A percentile compares a stretch with the other conserved stretches of the same genome.
phyloP scores from a whole-genome alignment of 345 rosid genomes.

The Salix koriyanagi region DNA sequence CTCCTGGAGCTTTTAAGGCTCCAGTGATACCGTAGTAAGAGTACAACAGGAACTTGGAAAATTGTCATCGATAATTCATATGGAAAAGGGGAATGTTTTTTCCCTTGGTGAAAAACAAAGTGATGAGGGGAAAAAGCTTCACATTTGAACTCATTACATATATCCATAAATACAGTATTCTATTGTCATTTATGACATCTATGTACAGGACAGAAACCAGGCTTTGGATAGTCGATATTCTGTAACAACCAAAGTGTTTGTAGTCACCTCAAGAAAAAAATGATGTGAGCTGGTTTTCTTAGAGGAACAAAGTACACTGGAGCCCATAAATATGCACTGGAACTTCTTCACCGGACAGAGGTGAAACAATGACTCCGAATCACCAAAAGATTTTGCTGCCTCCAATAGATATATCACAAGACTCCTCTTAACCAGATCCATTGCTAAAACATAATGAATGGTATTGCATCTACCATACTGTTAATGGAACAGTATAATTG shows the following conservation, averaged over 20 bases:
- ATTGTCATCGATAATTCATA: slow-evolving; percentile 2
- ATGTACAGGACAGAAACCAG: slow-evolving; percentile 40
- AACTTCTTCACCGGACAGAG: slow-evolving; percentile 29
- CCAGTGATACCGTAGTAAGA: neutral
- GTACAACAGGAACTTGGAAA: neutral
- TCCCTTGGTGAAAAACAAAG: slow-evolving; percentile 1
- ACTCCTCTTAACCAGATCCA: slow-evolving; percentile 33
- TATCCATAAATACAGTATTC: slow-evolving; percentile 39
- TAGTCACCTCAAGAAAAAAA: slow-evolving; percentile 39
- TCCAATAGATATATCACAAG: slow-evolving; percentile 28
- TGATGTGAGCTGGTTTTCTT: slow-evolving; percentile 19
- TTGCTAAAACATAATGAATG: slow-evolving; percentile 26
- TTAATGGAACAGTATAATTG: slow-evolving; percentile 19
- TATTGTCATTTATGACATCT: slow-evolving; percentile 34
- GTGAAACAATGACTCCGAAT: slow-evolving; percentile 22
- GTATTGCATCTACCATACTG: slow-evolving; percentile 25
- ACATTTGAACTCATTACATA: slow-evolving; percentile 29
- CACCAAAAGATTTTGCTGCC: slow-evolving; percentile 29
- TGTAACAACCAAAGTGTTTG: slow-evolving; percentile 31
- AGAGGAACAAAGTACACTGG: slow-evolving; percentile 23
- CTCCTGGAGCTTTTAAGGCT: neutral
- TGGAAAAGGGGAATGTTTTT: slow-evolving; percentile 5
- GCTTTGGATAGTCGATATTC: slow-evolving; percentile 27
- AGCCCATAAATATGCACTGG: slow-evolving; percentile 6
- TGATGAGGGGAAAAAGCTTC: slow-evolving; percentile 17